A percentile compares a stretch with the other conserved stretches of the same genome.
phyloP scores from a whole-genome alignment of 495 filamentous ascomycete genomes.

The Aspergillus leporis region DNA sequence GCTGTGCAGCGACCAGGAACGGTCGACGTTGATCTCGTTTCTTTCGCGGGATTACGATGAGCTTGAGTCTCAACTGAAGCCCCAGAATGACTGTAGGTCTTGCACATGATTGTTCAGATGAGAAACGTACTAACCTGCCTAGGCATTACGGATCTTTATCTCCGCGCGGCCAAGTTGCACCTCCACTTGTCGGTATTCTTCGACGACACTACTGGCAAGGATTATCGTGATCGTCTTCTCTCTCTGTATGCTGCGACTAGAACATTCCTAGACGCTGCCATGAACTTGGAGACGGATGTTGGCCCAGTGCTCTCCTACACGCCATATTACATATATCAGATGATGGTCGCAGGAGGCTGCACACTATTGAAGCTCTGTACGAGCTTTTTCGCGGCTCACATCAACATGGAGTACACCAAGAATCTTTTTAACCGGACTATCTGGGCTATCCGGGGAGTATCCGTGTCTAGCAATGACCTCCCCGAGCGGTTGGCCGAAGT shows the following conservation, averaged over 20 bases:
- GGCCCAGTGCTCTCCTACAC: slow-evolving; percentile 63
- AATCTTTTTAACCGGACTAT: slow-evolving; percentile 76
- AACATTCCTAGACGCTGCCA: slow-evolving; percentile 70
- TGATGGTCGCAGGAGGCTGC: slow-evolving; percentile 86
- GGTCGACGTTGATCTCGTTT: slow-evolving; percentile 64
- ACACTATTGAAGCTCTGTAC: slow-evolving; percentile 82
- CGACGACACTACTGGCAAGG: slow-evolving; percentile 69
- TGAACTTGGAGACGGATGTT: slow-evolving; percentile 56
- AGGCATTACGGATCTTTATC: slow-evolving; percentile 68
- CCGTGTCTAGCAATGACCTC: slow-evolving; percentile 80
- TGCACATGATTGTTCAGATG: neutral
- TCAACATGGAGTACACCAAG: slow-evolving; percentile 74
- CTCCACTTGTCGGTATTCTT: slow-evolving; percentile 87
- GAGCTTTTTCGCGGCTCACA: slow-evolving; percentile 70
- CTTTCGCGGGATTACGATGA: slow-evolving; percentile 54
- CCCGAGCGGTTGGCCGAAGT: slow-evolving; percentile 84
- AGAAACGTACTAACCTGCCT: slow-evolving; percentile 32
- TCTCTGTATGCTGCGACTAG: slow-evolving; percentile 75
- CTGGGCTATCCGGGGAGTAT: slow-evolving; percentile 71
- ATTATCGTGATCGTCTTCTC: slow-evolving; percentile 76
- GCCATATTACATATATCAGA: slow-evolving; percentile 87
- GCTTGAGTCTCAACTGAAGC: slow-evolving; percentile 46
- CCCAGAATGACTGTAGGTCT: slow-evolving; percentile 45
- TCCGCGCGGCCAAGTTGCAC: slow-evolving; percentile 79
- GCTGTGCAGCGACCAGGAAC: slow-evolving; percentile 67